Evolutionary conservation across 140 eudicot genomes (phyloP), one percentile per base, ranked within the genome.

Genomic region (Oenanthe javanica): DNA sequence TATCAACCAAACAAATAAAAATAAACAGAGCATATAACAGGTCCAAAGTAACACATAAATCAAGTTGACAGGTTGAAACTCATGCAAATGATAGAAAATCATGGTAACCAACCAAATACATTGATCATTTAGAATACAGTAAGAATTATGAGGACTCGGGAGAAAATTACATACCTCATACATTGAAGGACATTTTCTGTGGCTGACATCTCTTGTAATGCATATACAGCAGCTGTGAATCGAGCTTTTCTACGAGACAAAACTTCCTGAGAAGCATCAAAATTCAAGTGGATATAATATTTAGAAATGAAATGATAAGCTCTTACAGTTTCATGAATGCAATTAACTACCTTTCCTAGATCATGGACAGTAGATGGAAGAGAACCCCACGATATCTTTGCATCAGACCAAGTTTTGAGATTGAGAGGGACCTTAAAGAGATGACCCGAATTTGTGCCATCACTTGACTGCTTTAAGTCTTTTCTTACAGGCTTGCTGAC

Each of bases 341-440:
- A 40, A 14, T 50, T 83, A 13, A 77, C 2, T 82, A 92, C 97
- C 97, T 88, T 90, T 81, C 97, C 97, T 80, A 92, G 89, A 81
- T 87, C 82, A 75, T 81, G 85, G 52, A 92, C 72, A 3, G 85
- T 49, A 67, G 89, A 82, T 42, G 96, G 86, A 83, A 92, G 87
- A 16, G 83, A 84, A 81, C 81, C 87, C 89, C 97, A 90, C 23
- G 74, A 79, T 38, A 83, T 70, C 66, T 83, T 89, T 1, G 85
- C 82, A 52, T 90, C 88, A 12, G 89, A 70, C 87, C 75, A 85
- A 31, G 86, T 82, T 78, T 81, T 86, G 77, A 80, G 82, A 81
- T 83, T 79, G 72, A 85, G 76, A 6, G 88, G 84, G 63, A 88
- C 86, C 84, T 85, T 87, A 9, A 79, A 80, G 31, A 88, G 88